Percentiles rank a stretch among this genome's conserved stretches.
Evolutionary conservation across 2,329 filamentous ascomycete species (phyloP).

Genomic region (Lasiodiplodia hormozganensis): DNA sequence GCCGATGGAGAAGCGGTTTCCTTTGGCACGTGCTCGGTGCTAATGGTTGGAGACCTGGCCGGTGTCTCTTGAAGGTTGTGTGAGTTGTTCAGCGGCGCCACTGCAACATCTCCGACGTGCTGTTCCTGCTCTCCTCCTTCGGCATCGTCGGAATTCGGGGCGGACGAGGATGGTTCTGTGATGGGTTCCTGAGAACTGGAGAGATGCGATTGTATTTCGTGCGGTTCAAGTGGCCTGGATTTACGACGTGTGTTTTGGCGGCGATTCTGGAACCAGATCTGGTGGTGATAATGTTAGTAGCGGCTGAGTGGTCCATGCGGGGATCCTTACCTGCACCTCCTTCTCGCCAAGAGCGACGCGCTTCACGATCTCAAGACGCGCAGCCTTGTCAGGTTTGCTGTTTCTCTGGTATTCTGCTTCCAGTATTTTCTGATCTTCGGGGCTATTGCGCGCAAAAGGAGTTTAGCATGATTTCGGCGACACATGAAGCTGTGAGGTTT

Average conservation of each 20-base stretch:
- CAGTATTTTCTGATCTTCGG: slow-evolving; percentile 84
- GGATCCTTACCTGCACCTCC: slow-evolving; percentile 82
- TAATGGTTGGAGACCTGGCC: not conserved
- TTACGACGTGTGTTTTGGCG: slow-evolving; percentile 91
- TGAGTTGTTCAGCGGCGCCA: not conserved
- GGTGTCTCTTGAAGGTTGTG: not conserved
- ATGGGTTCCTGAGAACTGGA: slow-evolving; percentile 13
- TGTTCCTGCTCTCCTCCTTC: slow-evolving; percentile 33
- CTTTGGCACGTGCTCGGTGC: not conserved
- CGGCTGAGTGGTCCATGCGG: slow-evolving; percentile 13
- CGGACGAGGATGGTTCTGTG: slow-evolving; percentile 26
- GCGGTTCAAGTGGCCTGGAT: slow-evolving; percentile 71
- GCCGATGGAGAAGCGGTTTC: not conserved
- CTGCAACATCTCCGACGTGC: slow-evolving; percentile 12
- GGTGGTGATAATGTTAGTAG: slow-evolving; percentile 32
- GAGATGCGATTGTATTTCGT: slow-evolving; percentile 36
- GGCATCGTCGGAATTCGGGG: slow-evolving; percentile 30
- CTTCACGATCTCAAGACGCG: slow-evolving; percentile 82
- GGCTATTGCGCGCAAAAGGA: slow-evolving; percentile 37
- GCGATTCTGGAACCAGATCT: slow-evolving; percentile 99
- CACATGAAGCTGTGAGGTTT: not conserved
- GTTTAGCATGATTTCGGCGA: slow-evolving; percentile 9
- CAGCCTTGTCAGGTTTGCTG: slow-evolving; percentile 88
- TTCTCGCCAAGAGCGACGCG: slow-evolving; percentile 91
- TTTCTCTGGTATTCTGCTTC: slow-evolving; percentile 86